Evolutionary conservation across 2,329 filamentous ascomycete species (phyloP), one percentile per base, ranked within the genome.

Genomic region (Akanthomyces uredinophilus): DNA sequence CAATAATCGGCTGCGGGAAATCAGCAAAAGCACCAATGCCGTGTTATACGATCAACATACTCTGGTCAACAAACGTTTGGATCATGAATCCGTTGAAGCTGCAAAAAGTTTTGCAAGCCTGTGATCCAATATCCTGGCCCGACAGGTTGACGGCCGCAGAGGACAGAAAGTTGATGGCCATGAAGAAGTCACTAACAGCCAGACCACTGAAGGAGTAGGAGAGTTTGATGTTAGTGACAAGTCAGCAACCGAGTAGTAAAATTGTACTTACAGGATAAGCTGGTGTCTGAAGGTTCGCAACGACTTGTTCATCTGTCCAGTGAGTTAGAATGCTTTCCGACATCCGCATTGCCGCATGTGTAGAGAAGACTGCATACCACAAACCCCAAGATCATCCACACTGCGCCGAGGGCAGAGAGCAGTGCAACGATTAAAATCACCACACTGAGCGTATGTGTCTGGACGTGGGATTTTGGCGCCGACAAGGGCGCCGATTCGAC

Each of bases 21-120:
- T 59, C 41, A 49, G 43, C 14, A 27, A 20, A 6, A 41, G 10
- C 7, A 11, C 8, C n/a, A 3, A 27, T 22, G 35, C 18, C 8
- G 7, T 56, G 2, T 13, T 4, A 4, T 7, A 5, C 24, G n/a
- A 20, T 13, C 0, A 4, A 50, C 55, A 24, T 39, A 59, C 55
- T 78, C 64, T 78, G 76, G 1, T 78, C 71, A 32, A 79, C 76
- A 58, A 78, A 79, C 2, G 76, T 65, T 61, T 78, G 75, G 2
- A 74, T 74, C 69, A 76, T 71, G 66, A 76, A 79, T 6, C 76
- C 77, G 65, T 78, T 78, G 61, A 74, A 74, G 61, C 65, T 72
- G 64, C 76, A 78, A 63, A 77, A 75, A 5, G 29, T 50, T 37
- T 59, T 58, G 69, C 68, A 43, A 71, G 68, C 18, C 66, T 51